Evolutionary conservation across 306 rosid genomes (phyloP).

Genomic region (Sicyos baderoa): DNA sequence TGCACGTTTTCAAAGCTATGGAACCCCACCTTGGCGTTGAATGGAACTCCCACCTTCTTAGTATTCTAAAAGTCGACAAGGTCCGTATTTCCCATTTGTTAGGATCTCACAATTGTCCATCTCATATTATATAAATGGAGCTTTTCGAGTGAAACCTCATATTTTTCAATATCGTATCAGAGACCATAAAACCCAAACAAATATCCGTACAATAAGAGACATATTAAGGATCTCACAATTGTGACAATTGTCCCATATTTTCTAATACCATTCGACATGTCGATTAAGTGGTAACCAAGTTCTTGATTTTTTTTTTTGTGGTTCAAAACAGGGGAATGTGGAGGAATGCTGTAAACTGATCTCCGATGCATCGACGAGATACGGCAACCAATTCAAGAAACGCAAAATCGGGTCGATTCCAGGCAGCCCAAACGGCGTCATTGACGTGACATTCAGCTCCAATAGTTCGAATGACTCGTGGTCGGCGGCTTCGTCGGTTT

Average conservation of each 20-base stretch:
- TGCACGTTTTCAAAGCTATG: conserved; percentile 54
- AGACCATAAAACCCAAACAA: too few relatives aligned
- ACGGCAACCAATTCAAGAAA: conserved; percentile 35
- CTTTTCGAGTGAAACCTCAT: too few relatives aligned
- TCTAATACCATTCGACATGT: too few relatives aligned
- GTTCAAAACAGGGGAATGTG: conserved; percentile 50
- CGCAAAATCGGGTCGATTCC: conserved; percentile 60
- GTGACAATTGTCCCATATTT: too few relatives aligned
- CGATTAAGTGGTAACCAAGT: not conserved
- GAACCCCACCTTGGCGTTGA: conserved; percentile 49
- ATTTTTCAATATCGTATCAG: too few relatives aligned
- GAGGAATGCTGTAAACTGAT: conserved; percentile 54
- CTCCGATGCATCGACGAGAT: conserved; percentile 26
- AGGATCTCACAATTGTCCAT: too few relatives aligned
- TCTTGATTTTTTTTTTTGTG: not conserved
- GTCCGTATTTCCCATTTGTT: conserved; percentile 28
- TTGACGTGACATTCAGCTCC: conserved; percentile 64
- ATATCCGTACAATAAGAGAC: too few relatives aligned
- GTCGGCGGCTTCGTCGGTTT: conserved; percentile 46
- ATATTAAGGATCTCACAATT: too few relatives aligned
- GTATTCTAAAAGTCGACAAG: conserved; percentile 61
- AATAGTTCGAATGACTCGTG: conserved; percentile 80
- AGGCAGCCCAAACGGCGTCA: conserved; percentile 72
- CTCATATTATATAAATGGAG: too few relatives aligned
- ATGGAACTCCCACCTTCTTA: conserved; percentile 45